These are phyloP conservation scores for Paecilomyces niveus DNA, from an alignment of 2,329 filamentous ascomycete species.

Conservation along the genomic window DNA sequence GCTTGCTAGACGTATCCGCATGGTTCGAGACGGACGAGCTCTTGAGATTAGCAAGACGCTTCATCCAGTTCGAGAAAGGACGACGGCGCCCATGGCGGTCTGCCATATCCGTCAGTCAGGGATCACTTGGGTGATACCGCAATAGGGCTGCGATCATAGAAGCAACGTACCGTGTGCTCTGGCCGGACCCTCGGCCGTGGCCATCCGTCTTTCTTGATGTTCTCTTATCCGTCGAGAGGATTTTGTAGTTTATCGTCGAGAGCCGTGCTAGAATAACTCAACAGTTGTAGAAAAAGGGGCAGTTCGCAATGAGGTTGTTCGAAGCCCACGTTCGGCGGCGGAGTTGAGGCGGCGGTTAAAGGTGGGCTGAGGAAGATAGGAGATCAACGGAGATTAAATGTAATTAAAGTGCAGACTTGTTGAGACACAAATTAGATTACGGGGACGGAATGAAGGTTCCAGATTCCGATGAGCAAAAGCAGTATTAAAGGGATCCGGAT, in stretches of 20 bases:
- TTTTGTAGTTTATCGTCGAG: neutral
- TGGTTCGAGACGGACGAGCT: slow-evolving; percentile 52
- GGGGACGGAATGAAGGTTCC: neutral
- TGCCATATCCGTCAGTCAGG: slow-evolving; percentile 34
- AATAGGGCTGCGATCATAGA: slow-evolving; percentile 1
- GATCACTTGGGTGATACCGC: slow-evolving; percentile 2
- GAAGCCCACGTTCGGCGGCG: neutral
- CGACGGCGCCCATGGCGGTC: slow-evolving; percentile 68
- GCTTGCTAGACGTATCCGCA: slow-evolving; percentile 33
- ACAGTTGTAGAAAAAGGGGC: neutral
- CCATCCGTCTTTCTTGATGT: slow-evolving; percentile 20
- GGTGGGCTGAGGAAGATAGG: neutral
- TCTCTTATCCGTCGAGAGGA: neutral
- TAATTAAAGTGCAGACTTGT: neutral
- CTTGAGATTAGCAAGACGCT: slow-evolving; percentile 85
- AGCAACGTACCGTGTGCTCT: slow-evolving; percentile 39
- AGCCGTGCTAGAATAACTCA: neutral
- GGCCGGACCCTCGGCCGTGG: slow-evolving; percentile 31
- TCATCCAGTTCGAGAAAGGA: slow-evolving; percentile 90
- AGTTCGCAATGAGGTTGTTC: neutral
- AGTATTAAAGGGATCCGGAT: neutral
- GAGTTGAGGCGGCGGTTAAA: neutral
- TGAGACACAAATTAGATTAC: neutral
- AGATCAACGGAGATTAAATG: neutral
- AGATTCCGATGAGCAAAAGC: neutral